Percentiles rank a stretch among this genome's conserved stretches.
phyloP scores from a whole-genome alignment of 2,329 filamentous ascomycete species.

The Iodosphaeria phyllophila region DNA sequence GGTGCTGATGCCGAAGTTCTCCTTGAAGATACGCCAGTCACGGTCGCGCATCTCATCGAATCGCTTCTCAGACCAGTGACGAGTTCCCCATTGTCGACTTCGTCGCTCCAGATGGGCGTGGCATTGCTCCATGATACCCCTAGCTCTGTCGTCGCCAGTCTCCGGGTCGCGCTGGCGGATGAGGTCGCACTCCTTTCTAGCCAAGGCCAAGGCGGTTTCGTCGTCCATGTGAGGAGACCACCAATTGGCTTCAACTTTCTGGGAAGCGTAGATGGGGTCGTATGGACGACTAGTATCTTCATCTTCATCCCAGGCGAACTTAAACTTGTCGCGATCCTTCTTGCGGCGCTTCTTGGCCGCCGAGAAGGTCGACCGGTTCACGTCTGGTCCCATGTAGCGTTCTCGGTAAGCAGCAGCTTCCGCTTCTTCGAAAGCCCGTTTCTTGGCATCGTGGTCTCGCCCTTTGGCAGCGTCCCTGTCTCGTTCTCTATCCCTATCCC shows the following conservation, averaged over 20 bases:
- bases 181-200: slow-evolving; percentile 41
- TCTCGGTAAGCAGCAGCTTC: slow-evolving; percentile 60
- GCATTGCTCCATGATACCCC: slow-evolving; percentile 73
- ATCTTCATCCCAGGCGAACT: slow-evolving; percentile 92
- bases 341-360: slow-evolving; percentile 90
- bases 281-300: slow-evolving; percentile 80
- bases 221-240: no score
- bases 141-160: slow-evolving; percentile 57
- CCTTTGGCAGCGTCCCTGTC: slow-evolving; percentile 19
- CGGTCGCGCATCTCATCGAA: slow-evolving; percentile 88
- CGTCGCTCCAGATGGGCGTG: slow-evolving; percentile 55
- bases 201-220: slow-evolving; percentile 35
- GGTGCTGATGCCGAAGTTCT: slow-evolving; percentile 91
- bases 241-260: no score
- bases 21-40: slow-evolving; percentile 99
- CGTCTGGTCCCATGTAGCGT: slow-evolving; percentile 80
- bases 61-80: slow-evolving; percentile 90
- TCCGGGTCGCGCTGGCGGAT: slow-evolving; percentile 60
- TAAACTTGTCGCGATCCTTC: slow-evolving; percentile 93
- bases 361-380: slow-evolving; percentile 69
- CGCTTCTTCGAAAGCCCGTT: slow-evolving; percentile 31
- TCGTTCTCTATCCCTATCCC: slow-evolving; percentile 17
- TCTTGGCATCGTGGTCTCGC: slow-evolving; percentile 8
- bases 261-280: slow-evolving; percentile 60
- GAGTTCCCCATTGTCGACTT: slow-evolving; percentile 58